Percentiles rank a stretch among this genome's conserved stretches.
Conservation (phyloP, 345 rosid species). For the Mallotus nudiflorus region DNA sequence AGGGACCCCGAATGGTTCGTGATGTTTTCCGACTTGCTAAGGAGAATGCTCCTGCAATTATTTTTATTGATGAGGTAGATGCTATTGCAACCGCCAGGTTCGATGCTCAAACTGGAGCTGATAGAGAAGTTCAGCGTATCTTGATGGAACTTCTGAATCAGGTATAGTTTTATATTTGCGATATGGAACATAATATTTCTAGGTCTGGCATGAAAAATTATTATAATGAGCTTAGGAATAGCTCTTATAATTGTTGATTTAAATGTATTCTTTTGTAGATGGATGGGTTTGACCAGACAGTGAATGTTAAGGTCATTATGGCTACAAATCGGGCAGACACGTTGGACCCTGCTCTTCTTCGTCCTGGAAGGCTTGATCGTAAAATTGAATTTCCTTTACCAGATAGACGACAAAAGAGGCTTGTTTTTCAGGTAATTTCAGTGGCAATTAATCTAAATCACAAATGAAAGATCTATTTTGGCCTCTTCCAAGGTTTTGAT, state of each 20-base stretch:
- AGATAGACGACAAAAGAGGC: constrained; percentile 98
- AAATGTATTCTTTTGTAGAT: constrained; percentile 37
- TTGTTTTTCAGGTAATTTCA: constrained; percentile 80
- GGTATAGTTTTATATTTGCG: constrained; percentile 33
- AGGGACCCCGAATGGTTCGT: constrained; percentile 99
- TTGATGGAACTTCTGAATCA: constrained; percentile 96
- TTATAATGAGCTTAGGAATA: neutral
- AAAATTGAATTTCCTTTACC: constrained; percentile 96
- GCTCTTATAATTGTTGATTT: constrained; percentile 13
- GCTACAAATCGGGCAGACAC: constrained; percentile 98
- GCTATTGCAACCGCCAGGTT: constrained; percentile 99
- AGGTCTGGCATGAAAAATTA: neutral
- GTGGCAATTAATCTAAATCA: neutral
- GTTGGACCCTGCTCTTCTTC: constrained; percentile 95
- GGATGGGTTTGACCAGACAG: constrained; percentile 98
- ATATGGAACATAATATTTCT: neutral
- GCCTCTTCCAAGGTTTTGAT: neutral
- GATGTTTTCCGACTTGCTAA: constrained; percentile 98
- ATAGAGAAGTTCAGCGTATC: constrained; percentile 96
- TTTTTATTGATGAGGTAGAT: constrained; percentile 96
- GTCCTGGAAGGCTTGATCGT: constrained; percentile 96
- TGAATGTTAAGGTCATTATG: constrained; percentile 96
- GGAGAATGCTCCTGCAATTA: constrained; percentile 98
- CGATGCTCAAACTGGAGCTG: constrained; percentile 99
- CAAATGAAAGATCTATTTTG: neutral